Conservation (phyloP, 2,329 filamentous ascomycete genomes). For the Didymella sp. region DNA sequence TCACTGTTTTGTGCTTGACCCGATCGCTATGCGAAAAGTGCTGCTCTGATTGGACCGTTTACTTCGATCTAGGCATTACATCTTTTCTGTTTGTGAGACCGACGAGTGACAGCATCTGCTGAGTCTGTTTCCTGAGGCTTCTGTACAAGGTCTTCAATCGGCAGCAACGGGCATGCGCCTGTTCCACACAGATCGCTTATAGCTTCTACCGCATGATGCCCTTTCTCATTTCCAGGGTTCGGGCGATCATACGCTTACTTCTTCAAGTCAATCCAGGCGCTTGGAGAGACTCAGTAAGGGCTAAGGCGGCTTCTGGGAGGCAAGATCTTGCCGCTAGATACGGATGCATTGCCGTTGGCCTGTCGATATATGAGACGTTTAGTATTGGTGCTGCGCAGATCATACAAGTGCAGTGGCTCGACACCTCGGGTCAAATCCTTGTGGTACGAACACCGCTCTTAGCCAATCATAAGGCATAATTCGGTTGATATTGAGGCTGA, state of each 20-base stretch:
- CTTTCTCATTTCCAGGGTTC: not conserved
- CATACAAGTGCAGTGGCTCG: not conserved
- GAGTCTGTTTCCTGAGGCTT: not conserved
- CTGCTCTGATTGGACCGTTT: not conserved
- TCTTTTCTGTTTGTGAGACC: not conserved
- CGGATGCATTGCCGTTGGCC: constrained; percentile 6
- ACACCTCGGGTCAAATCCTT: not conserved
- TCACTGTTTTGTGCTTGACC: constrained; percentile 8
- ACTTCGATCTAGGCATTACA: not conserved
- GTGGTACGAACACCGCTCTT: not conserved
- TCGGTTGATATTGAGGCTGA: not conserved
- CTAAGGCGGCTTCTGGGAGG: not conserved
- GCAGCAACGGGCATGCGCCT: not conserved
- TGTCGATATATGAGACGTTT: not conserved
- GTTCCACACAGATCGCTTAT: not conserved
- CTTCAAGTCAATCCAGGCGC: not conserved
- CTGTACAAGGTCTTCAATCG: not conserved
- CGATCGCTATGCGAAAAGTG: not conserved
- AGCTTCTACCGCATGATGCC: not conserved
- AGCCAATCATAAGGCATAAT: not conserved
- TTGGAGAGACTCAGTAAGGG: not conserved
- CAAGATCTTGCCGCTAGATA: not conserved
- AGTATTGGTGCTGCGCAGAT: constrained; percentile 1
- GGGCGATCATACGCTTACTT: not conserved
- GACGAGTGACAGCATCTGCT: not conserved